Evolutionary conservation across 352 stramenopile species (phyloP), one percentile per base, ranked within the genome.

Genomic region (Hyaloperonospora brassicae): DNA sequence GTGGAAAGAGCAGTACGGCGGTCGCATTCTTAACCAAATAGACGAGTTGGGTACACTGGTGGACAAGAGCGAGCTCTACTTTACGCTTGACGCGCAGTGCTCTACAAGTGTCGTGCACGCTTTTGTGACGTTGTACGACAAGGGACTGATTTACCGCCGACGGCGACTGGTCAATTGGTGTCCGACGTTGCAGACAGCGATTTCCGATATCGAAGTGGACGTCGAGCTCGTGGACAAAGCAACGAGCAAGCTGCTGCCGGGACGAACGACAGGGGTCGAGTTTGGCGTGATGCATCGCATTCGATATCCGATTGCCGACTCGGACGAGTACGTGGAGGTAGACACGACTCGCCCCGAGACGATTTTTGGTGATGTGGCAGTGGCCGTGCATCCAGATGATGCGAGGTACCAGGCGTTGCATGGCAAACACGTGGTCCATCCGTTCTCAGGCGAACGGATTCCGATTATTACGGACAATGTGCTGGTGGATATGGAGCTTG

Each of bases 131-230:
- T 96, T 99, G 42, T 80, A 98, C 68, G 96, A 99, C 47, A 88
- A 95, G 47, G 97, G 97, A 44, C 72, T 99, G 21, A 77, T 99
- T 24, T 99, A 99, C 62, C 67, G 97, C 11, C 87, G 95, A 30
- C 92, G 90, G 12, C 79, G 97, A 47, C 91, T 99, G 69, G 96
- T 98, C 46, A 99, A 99, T 77, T 99, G 97, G 97, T 92, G 84
- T 57, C 82, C 83, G 45, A 89, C 92, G 35, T 73, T 99, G 6
- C 97, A 98, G 65, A 97, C 88, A 2, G 92, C 92, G 23, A 95
- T 98, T 58, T 96, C 86, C 0, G 91, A 98, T 62, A 97, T 98
- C 70, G 95, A 98, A 80, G 97, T 99, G 25, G 97, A 99, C 71
- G 83, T 93, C 14, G 82, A 99, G 62, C 94, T 98, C 44, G 63